A percentile compares a stretch with the other conserved stretches of the same genome.
Conservation (phyloP, 768 basidiomycete species). For the Pleurotus cornucopiae region DNA sequence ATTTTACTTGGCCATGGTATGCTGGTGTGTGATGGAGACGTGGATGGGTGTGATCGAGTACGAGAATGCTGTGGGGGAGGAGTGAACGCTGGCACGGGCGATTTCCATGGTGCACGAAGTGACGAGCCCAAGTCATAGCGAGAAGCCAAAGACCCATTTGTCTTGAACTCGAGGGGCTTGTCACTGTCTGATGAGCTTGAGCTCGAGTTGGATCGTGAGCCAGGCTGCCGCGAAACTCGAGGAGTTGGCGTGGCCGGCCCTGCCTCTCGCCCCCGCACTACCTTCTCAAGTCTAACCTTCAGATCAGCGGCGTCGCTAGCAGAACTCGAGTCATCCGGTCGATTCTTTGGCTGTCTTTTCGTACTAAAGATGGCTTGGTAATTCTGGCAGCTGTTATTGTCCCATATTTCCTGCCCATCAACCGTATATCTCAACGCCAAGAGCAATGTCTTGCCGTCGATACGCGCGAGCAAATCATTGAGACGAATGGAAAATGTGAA, state of each 20-base stretch:
- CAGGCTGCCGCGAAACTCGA: conserved; percentile 14
- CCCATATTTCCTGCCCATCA: conserved; percentile 82
- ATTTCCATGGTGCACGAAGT: conserved; percentile 44
- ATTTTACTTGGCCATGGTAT: conserved; percentile 37
- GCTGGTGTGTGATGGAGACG: conserved; percentile 21
- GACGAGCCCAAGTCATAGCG: conserved; percentile 59
- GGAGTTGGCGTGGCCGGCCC: conserved; percentile 17
- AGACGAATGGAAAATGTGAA: conserved; percentile 77
- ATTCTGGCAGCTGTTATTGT: conserved; percentile 79
- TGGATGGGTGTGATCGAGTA: conserved; percentile 45
- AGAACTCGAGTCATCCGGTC: conserved; percentile 32
- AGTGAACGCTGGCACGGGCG: conserved; percentile 16
- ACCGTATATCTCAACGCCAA: conserved; percentile 73
- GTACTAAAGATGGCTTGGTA: conserved; percentile 70
- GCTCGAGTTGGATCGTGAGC: conserved; percentile 12
- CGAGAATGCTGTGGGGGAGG: conserved; percentile 25
- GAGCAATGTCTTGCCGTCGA: conserved; percentile 80
- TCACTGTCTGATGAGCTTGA: conserved; percentile 3
- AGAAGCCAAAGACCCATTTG: conserved; percentile 38
- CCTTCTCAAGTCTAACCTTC: conserved; percentile 61
- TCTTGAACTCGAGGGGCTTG: conserved; percentile 24
- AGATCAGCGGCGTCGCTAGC: conserved; percentile 56
- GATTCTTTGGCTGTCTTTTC: conserved; percentile 17
- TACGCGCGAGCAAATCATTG: conserved; percentile 68
- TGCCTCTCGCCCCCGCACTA: conserved; percentile 35